These are phyloP conservation scores for Corchorus capsularis DNA, from an alignment of 345 rosid species.

Conservation along the genomic window DNA sequence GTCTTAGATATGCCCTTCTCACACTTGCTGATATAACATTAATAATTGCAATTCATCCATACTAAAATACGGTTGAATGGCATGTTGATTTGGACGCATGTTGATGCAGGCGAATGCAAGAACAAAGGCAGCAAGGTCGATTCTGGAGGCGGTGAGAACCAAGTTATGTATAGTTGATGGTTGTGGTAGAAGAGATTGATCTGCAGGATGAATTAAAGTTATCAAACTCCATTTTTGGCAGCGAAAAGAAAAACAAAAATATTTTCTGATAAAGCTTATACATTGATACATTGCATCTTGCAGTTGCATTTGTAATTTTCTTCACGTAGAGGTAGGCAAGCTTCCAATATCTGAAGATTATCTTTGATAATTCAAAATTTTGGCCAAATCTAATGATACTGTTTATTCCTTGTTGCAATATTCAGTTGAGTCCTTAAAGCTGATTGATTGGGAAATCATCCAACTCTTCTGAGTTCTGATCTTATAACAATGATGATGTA, in stretches of 20 bases:
- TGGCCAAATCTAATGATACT: neutral
- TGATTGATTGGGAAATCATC: neutral
- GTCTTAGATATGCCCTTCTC: neutral
- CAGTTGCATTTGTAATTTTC: neutral
- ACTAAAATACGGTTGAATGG: neutral
- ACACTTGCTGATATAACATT: slow-evolving; percentile 14
- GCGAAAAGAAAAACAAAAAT: neutral
- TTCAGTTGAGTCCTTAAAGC: neutral
- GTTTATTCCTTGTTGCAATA: neutral
- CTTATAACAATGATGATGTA: no score
- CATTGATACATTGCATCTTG: slow-evolving; percentile 8
- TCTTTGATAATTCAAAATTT: neutral
- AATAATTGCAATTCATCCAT: neutral
- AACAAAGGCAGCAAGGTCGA: slow-evolving; percentile 68
- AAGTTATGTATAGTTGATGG: slow-evolving; percentile 19
- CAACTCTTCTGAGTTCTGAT: neutral
- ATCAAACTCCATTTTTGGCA: neutral
- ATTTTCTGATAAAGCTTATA: slow-evolving; percentile 12
- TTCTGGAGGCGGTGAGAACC: slow-evolving; percentile 55
- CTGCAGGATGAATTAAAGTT: slow-evolving; percentile 12
- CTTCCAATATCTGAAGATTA: neutral
- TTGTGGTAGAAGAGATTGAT: neutral
- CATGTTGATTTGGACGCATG: slow-evolving; percentile 13
- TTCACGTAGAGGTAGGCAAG: neutral
- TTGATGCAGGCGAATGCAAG: slow-evolving; percentile 74